Evolutionary conservation across 2,329 filamentous ascomycete genomes (phyloP).

Genomic region (Aspergillus ruber): DNA sequence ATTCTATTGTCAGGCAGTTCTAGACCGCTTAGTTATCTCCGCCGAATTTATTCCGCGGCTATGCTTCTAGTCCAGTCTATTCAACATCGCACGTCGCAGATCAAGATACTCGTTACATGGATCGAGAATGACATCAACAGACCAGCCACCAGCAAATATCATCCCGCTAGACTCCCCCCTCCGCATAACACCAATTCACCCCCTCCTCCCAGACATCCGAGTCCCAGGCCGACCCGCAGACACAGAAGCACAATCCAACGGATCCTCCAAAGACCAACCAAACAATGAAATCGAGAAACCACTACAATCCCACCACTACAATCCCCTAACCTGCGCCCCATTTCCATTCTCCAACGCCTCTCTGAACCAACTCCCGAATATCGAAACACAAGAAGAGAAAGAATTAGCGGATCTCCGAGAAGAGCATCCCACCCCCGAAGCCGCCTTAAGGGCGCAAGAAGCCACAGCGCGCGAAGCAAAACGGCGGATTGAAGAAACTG

Average conservation of each 20-base stretch:
- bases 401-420: constrained; percentile 28
- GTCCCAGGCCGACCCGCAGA: constrained; percentile 19
- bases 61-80: too few relatives aligned
- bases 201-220: constrained; percentile 32
- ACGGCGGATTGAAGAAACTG: constrained; percentile 29
- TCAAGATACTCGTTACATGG: neutral
- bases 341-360: constrained; percentile 17
- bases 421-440: constrained; percentile 30
- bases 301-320: constrained; percentile 28
- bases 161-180: constrained; percentile 30
- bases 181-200: constrained; percentile 35
- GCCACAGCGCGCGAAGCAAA: constrained; percentile 32
- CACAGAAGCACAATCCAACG: neutral
- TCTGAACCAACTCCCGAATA: constrained; percentile 21
- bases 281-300: constrained; percentile 12
- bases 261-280: neutral
- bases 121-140: neutral
- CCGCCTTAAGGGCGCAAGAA: constrained; percentile 32
- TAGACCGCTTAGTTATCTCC: neutral
- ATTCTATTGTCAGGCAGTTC: constrained; percentile 1
- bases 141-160: neutral
- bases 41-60: neutral
- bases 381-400: constrained; percentile 19
- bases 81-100: too few relatives aligned
- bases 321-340: constrained; percentile 33